Conservation (phyloP, 192 early-diverging fungal genomes). For the Backusella tuberculispora region DNA sequence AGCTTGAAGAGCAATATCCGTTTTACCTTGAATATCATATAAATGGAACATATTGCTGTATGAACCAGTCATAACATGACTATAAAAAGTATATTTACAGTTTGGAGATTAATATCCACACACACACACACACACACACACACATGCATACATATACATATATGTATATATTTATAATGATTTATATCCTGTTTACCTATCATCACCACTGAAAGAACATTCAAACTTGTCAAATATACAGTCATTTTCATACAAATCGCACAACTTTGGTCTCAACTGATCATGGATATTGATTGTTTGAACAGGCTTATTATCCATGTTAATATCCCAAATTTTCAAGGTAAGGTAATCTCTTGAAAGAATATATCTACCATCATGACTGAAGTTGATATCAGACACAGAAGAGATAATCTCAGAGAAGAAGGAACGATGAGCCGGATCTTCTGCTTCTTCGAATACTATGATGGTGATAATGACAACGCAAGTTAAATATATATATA, state of each 20-base stretch:
- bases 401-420: constrained; percentile 99
- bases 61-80: constrained; percentile 89
- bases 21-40: constrained; percentile 78
- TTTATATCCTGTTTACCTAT: constrained; percentile 64
- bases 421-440: constrained; percentile 93
- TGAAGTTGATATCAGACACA: constrained; percentile 97
- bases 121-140: not conserved
- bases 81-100: constrained; percentile 24
- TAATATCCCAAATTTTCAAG: constrained; percentile 98
- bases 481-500: too few species aligned
- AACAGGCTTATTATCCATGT: constrained; percentile 93
- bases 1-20: constrained; percentile 89
- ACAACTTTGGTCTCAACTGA: constrained; percentile 91
- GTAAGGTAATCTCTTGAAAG: constrained; percentile 97
- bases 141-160: too few species aligned
- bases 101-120: too few species aligned
- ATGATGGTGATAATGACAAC: not conserved
- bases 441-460: constrained; percentile 96
- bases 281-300: constrained; percentile 97
- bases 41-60: constrained; percentile 99
- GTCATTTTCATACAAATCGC: constrained; percentile 99
- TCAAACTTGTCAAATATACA: constrained; percentile 99
- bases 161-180: not conserved
- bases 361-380: constrained; percentile 93
- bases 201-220: constrained; percentile 95